Evolutionary conservation across 116 monocot species (phyloP), one percentile per base, ranked within the genome.

Genomic region (Zostera marina): DNA sequence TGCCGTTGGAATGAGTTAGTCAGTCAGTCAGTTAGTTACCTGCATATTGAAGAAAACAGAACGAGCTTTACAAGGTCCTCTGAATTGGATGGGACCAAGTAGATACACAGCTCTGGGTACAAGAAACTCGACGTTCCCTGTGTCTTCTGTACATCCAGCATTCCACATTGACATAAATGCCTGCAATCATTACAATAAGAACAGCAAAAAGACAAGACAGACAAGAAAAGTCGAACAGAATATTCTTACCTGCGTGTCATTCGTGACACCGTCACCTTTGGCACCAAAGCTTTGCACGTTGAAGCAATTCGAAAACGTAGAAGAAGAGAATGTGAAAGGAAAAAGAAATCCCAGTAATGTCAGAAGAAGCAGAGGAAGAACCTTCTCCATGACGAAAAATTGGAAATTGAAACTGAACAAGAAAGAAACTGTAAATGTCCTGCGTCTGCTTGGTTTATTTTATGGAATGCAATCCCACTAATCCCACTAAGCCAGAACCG

Each of bases 1-100:
- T 4, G 9, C 3, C 4, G 10, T 53, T 22, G n/a, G n/a, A n/a
- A n/a, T n/a, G n/a, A n/a, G n/a, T n/a, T n/a, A n/a, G n/a, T n/a
- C n/a, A n/a, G n/a, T n/a, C n/a, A n/a, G 12, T 21, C 40, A 3
- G 16, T 12, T 24, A 48, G 43, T 61, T 56, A 44, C 81, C 61
- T 76, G 38, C 54, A 81, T 16, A 11, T 70, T 39, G 41, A 84
- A 44, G 9, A 53, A 68, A 2, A 84, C 44, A 5, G 65, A 65
- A 7, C 8, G 8, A 11, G 68, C 66, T 10, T 66, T 49, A 73
- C 86, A 86, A 12, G 86, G 86, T 0, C 86, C 86, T 1, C 12
- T 21, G 53, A 81, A 75, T 11, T 55, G 41, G 2, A 75, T 9
- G 0, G 76, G 86, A 1, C 77, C 78, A 11, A 75, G 19, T 44